Evolutionary conservation across 176 grass and related monocot genomes (phyloP).

Genomic region (Oryza punctata): DNA sequence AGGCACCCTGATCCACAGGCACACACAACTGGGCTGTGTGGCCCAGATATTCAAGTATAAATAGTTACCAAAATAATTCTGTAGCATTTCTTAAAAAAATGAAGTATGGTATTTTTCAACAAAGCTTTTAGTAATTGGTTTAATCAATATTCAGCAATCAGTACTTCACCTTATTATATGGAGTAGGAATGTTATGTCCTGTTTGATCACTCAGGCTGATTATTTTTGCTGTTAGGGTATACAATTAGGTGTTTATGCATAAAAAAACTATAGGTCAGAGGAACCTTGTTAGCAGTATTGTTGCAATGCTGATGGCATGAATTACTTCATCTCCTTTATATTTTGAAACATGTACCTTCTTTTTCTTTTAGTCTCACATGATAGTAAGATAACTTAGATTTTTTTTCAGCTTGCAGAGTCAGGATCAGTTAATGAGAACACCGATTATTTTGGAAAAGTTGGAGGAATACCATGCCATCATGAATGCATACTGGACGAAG

Average conservation of each 20-base stretch:
- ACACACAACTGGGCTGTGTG: too few species aligned
- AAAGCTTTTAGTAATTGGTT: not conserved
- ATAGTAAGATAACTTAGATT: conserved; percentile 31
- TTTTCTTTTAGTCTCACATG: not conserved
- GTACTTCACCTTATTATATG: not conserved
- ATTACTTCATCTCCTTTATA: not conserved
- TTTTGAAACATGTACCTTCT: not conserved
- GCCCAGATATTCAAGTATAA: not conserved
- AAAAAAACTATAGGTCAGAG: not conserved
- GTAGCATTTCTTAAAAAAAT: not conserved
- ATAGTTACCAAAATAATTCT: not conserved
- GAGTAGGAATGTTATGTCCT: not conserved
- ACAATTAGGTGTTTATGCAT: not conserved
- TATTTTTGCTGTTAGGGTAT: not conserved
- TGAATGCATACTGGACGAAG: conserved; percentile 68
- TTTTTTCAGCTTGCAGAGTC: conserved; percentile 48
- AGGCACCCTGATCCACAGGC: too few species aligned
- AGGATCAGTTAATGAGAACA: conserved; percentile 26
- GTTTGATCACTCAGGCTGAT: not conserved
- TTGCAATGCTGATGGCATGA: not conserved
- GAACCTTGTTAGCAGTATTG: not conserved
- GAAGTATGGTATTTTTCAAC: not conserved
- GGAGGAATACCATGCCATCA: conserved; percentile 59
- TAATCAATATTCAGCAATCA: not conserved
- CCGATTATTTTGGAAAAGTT: conserved; percentile 35